Evolutionary conservation across 192 early-diverging fungal species (phyloP).

Genomic region (Thoreauomyces humboldtii): DNA sequence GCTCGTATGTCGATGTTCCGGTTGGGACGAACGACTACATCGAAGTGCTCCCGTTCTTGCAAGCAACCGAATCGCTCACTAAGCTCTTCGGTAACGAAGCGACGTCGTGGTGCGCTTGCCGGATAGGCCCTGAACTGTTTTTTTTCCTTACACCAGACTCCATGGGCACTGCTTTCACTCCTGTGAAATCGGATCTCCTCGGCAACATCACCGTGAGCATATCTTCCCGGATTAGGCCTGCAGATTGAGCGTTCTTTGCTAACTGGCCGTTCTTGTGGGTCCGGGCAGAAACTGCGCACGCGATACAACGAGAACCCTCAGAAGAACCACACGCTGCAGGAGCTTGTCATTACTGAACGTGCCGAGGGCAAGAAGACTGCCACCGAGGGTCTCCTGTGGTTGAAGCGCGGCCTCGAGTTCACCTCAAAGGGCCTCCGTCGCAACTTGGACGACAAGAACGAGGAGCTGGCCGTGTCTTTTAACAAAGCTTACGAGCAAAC

Average conservation of each 20-base stretch:
- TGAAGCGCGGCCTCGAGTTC: conserved; percentile 66
- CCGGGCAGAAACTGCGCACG: conserved; percentile 81
- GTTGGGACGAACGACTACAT: conserved; percentile 60
- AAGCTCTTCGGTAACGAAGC: conserved; percentile 78
- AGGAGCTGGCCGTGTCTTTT: conserved; percentile 47
- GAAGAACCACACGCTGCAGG: conserved; percentile 76
- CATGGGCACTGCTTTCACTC: conserved; percentile 66
- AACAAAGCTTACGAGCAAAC: conserved; percentile 44
- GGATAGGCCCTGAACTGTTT: too few species aligned
- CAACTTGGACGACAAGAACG: conserved; percentile 40
- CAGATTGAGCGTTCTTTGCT: background rate
- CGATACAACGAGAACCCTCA: conserved; percentile 67
- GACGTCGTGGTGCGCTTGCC: too few species aligned
- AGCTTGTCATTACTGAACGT: conserved; percentile 71
- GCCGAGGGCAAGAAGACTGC: conserved; percentile 80
- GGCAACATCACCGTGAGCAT: conserved; percentile 81
- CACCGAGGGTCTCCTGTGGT: conserved; percentile 91
- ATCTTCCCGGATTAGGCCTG: background rate
- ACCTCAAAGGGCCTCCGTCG: conserved; percentile 42
- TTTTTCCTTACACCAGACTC: too few species aligned
- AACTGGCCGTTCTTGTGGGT: conserved; percentile 9
- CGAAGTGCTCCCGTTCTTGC: conserved; percentile 72
- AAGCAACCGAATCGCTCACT: conserved; percentile 74
- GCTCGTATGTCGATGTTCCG: conserved; percentile 67
- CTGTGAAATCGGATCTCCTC: conserved; percentile 90